Percentiles rank a stretch among this genome's conserved stretches.
These are phyloP conservation scores for Salix caprea DNA, from an alignment of 345 rosid species.

Conservation along the genomic window DNA sequence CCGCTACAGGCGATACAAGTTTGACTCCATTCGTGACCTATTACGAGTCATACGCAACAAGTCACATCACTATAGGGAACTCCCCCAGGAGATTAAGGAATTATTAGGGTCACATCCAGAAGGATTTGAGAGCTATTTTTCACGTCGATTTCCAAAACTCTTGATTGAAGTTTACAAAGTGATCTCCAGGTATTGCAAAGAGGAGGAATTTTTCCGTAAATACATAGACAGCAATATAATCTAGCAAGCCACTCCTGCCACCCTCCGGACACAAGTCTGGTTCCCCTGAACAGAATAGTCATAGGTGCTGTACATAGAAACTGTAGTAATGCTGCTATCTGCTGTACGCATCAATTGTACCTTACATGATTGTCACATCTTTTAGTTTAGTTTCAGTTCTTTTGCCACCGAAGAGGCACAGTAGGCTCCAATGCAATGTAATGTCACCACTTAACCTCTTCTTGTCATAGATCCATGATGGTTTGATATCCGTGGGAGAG, in stretches of 20 bases:
- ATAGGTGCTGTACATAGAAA: not conserved
- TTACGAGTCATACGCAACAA: slow-evolving; percentile 81
- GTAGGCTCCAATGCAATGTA: not conserved
- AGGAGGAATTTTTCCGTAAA: slow-evolving; percentile 69
- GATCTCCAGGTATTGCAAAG: slow-evolving; percentile 43
- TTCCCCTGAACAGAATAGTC: not conserved
- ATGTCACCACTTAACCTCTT: not conserved
- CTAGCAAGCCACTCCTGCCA: not conserved
- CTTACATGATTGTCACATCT: not conserved
- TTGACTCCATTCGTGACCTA: slow-evolving; percentile 67
- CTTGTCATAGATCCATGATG: not conserved
- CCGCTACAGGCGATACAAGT: slow-evolving; percentile 68
- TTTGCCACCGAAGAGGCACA: not conserved
- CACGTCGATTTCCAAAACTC: slow-evolving; percentile 67
- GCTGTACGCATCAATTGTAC: not conserved
- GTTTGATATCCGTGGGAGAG: not conserved
- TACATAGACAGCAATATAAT: slow-evolving; percentile 39
- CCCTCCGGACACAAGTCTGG: not conserved
- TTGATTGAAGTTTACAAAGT: slow-evolving; percentile 72
- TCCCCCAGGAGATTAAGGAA: slow-evolving; percentile 74
- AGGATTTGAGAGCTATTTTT: slow-evolving; percentile 69
- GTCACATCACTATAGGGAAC: slow-evolving; percentile 80
- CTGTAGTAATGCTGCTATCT: not conserved
- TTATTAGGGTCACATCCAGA: slow-evolving; percentile 78
- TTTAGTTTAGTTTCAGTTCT: not conserved